These are phyloP conservation scores for Botryotinia narcissicola DNA, from an alignment of 2,329 filamentous ascomycete species.

Conservation along the genomic window DNA sequence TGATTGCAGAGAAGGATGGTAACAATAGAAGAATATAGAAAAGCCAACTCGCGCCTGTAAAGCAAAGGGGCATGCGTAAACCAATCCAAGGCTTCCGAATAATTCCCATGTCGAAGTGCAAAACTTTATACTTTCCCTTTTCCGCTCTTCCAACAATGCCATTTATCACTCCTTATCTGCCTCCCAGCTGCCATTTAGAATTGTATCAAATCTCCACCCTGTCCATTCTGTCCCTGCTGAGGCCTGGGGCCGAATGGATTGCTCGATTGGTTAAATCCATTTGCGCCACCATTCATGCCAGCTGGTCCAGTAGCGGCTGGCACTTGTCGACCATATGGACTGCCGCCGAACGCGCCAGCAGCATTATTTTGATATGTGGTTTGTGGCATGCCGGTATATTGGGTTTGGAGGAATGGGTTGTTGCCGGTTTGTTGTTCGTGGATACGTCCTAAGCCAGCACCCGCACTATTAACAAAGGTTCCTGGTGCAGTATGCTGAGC, in stretches of 20 bases:
- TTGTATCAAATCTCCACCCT: slow-evolving; percentile 37
- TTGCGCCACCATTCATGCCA: slow-evolving; percentile 51
- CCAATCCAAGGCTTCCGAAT: slow-evolving; percentile 14
- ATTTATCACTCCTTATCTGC: not conserved
- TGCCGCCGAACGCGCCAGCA: slow-evolving; percentile 30
- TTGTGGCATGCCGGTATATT: slow-evolving; percentile 75
- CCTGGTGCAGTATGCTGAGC: slow-evolving; percentile 95
- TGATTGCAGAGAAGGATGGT: slow-evolving; percentile 2
- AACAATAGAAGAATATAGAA: slow-evolving; percentile 23
- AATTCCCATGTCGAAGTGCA: slow-evolving; percentile 12
- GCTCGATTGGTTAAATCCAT: slow-evolving; percentile 39
- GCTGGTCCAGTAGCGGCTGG: slow-evolving; percentile 57
- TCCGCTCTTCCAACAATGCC: not conserved
- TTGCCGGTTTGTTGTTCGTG: slow-evolving; percentile 61
- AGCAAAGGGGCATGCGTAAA: slow-evolving; percentile 16
- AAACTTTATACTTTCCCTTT: slow-evolving; percentile 23
- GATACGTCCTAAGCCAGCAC: slow-evolving; percentile 70
- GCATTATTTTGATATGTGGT: slow-evolving; percentile 51
- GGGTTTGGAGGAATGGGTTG: slow-evolving; percentile 84
- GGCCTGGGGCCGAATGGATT: slow-evolving; percentile 59
- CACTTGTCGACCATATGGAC: slow-evolving; percentile 42
- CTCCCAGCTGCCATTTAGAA: slow-evolving; percentile 28
- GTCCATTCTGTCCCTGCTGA: slow-evolving; percentile 48
- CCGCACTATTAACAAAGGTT: slow-evolving; percentile 94
- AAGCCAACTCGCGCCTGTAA: slow-evolving; percentile 17